Base-by-base conservation (phyloP, 2,329 filamentous ascomycete genomes). In the Knufia petricola region DNA sequence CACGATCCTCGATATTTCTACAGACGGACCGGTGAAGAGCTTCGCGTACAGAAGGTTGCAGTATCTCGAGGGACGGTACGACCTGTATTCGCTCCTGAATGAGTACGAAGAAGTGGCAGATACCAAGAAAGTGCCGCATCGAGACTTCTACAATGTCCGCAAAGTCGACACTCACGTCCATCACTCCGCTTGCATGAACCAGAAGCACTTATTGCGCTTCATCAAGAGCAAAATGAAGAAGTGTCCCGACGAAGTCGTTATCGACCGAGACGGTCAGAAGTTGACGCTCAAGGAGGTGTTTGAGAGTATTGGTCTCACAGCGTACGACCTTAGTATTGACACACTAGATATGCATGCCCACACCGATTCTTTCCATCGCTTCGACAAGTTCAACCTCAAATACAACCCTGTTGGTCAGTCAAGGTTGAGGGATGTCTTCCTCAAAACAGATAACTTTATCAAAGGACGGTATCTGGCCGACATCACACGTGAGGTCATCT, bases 211-310 rank as follows among this genome's bases (percentile, higher is more conserved):
- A 50, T 73, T 98, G 52, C 87, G 92, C 48, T 98, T 98, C 68
- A 98, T 98, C 73, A 98, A 98, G 69, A 95, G 88, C 69, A 98
- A 98, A 70, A 95, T 98, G 87, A 96, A 95, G 77, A 98, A 95
- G 67, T 92, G 79, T 15, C 88, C 89, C 0, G 86, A 96, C 60
- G 92, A 98, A 69, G 81, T 92, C 26, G 92, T 98, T 4, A 77
- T 98, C 38, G 94, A 82, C 66, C 79, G 92, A 62, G 92, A 98
- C 65, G 90, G 85, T 51, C 94, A 90, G 66, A 81, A 94, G 66
- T 73, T 98, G 58, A 96, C 92, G 0, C 69, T 98, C 51, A 81
- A 80, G 50, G 87, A 98, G 67, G 92, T 98, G 1, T 98, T 98
- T 66, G 84, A 95, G 60, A 95, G 88, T 68, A 95, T 98, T 70